A percentile compares a stretch with the other conserved stretches of the same genome.
Evolutionary conservation across 495 filamentous ascomycete species (phyloP).

Genomic region (Parathielavia appendiculata): DNA sequence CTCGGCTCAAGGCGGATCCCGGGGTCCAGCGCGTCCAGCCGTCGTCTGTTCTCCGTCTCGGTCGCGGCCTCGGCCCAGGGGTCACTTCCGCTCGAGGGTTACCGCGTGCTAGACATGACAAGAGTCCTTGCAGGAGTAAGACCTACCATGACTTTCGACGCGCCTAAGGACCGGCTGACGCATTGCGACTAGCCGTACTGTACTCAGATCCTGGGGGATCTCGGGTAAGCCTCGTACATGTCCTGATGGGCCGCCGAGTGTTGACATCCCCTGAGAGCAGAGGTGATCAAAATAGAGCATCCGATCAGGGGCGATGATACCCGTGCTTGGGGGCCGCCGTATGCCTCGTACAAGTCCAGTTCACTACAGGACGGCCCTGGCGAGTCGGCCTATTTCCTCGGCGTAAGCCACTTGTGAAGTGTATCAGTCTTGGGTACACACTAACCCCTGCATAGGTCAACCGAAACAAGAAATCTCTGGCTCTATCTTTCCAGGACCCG

Average conservation of each 20-base stretch:
- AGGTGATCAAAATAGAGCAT: constrained; percentile 96
- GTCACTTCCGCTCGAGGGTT: constrained; percentile 66
- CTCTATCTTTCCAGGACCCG: constrained; percentile 79
- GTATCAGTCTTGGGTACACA: too few relatives aligned
- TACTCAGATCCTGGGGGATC: constrained; percentile 92
- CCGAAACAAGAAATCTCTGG: constrained; percentile 94
- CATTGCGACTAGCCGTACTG: constrained; percentile 70
- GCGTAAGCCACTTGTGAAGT: constrained; percentile 48
- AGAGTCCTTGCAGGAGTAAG: constrained; percentile 90
- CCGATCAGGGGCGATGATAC: constrained; percentile 90
- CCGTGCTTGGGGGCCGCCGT: constrained; percentile 92
- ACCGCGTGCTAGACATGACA: constrained; percentile 92
- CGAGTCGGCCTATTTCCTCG: constrained; percentile 91
- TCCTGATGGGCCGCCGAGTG: background rate
- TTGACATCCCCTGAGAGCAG: constrained; percentile 58
- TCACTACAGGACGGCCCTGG: constrained; percentile 65
- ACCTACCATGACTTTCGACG: constrained; percentile 17
- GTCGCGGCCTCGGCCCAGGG: constrained; percentile 17
- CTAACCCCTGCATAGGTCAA: constrained; percentile 59
- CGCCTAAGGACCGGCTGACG: constrained; percentile 1
- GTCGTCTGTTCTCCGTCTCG: constrained; percentile 17
- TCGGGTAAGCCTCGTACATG: constrained; percentile 61
- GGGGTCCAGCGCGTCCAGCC: background rate
- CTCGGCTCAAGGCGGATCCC: background rate
- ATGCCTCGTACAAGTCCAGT: constrained; percentile 64